Conservation (phyloP, 768 basidiomycete genomes). For the Clavulina sp. region DNA sequence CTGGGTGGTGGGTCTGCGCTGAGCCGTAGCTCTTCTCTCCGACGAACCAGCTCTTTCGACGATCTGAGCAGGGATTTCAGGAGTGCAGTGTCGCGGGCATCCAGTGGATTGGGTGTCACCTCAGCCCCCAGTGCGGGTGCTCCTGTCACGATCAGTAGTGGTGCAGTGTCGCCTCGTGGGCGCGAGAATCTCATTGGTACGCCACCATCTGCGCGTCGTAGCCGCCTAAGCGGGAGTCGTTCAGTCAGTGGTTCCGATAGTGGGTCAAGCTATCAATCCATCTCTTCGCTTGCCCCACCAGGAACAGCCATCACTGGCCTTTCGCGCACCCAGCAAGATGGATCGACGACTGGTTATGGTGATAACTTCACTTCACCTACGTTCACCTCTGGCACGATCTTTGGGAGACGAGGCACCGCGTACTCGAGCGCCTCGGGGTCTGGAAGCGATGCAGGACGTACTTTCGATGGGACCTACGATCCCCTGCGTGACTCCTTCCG, state of each 20-base stretch:
- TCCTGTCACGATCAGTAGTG: constrained; percentile 58
- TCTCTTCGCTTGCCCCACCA: background rate
- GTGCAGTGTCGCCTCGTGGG: constrained; percentile 27
- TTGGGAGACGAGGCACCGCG: too few species aligned
- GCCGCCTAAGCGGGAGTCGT: background rate
- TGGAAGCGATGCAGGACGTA: too few species aligned
- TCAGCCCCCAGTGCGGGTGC: constrained; percentile 30
- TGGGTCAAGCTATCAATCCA: background rate
- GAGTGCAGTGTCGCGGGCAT: background rate
- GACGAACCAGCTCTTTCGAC: constrained; percentile 56
- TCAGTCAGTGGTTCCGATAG: background rate
- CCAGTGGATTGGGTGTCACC: constrained; percentile 12
- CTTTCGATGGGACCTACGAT: too few species aligned
- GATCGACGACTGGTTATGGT: too few species aligned
- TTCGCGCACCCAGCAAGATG: too few species aligned
- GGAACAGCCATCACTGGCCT: too few species aligned
- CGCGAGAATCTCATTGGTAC: constrained; percentile 25
- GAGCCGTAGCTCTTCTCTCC: constrained; percentile 37
- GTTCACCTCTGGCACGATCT: too few species aligned
- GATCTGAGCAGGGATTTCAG: constrained; percentile 50
- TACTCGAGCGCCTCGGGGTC: too few species aligned
- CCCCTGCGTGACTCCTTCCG: too few species aligned
- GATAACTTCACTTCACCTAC: too few species aligned
- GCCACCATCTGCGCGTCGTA: constrained; percentile 22
- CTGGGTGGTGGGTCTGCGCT: constrained; percentile 63